phyloP scores from a whole-genome alignment of 148 eudicot species.

The Talinum fruticosum region DNA sequence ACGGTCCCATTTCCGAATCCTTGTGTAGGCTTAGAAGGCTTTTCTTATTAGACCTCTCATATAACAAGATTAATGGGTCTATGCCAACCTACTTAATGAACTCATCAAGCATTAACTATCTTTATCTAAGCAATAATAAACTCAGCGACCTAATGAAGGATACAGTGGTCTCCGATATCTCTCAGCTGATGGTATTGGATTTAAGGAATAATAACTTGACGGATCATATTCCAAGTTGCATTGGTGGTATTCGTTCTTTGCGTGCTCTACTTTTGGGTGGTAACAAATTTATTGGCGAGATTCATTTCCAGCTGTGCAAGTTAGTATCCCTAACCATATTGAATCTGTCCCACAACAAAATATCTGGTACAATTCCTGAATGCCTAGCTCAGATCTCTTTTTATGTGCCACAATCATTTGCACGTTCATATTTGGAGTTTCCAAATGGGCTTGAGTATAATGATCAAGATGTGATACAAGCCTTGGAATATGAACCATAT shows the following conservation, averaged over 20 bases:
- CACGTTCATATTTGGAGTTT: no score
- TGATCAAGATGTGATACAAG: no score
- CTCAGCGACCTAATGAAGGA: neutral
- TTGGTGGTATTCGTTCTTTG: neutral
- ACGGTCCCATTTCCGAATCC: neutral
- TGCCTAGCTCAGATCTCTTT: conserved; percentile 9
- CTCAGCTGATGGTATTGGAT: neutral
- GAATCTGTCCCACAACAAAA: conserved; percentile 20
- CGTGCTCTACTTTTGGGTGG: neutral
- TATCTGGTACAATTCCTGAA: conserved; percentile 13
- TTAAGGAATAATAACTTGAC: neutral
- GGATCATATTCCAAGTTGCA: neutral
- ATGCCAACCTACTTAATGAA: neutral
- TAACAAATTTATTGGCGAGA: conserved; percentile 4
- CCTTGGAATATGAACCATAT: no score
- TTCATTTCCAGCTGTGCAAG: conserved; percentile 4
- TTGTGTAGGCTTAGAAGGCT: neutral
- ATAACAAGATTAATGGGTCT: neutral
- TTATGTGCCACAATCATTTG: no score
- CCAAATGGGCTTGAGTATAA: no score
- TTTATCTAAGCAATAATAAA: neutral
- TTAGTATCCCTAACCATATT: neutral
- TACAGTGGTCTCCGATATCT: neutral
- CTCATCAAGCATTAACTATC: neutral
- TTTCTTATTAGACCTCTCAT: neutral